Evolutionary conservation across 305 asterid genomes (phyloP).

Genomic region (Fraxinus xanthoxyloides): DNA sequence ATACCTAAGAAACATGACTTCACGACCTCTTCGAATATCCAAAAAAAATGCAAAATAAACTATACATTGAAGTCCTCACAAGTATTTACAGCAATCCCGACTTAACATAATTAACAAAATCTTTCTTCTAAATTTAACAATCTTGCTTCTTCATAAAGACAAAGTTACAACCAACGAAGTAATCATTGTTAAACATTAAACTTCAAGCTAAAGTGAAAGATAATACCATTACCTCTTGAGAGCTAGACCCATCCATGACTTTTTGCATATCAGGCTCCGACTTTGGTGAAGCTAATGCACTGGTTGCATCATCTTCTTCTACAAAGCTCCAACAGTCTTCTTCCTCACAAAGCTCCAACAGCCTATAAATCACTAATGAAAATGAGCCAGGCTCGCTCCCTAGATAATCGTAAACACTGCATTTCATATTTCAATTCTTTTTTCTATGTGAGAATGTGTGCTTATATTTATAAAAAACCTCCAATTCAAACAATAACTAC

Average conservation of each 20-base stretch:
- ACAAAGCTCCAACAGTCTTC: constrained; percentile 80
- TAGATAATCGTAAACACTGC: constrained; percentile 30
- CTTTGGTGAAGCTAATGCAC: constrained; percentile 79
- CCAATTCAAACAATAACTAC: neutral
- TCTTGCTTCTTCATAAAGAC: neutral
- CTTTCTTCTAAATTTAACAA: neutral
- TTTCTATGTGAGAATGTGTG: neutral
- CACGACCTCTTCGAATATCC: too few relatives aligned
- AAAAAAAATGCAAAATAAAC: too few relatives aligned
- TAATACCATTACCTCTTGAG: constrained; percentile 53
- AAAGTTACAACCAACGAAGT: neutral
- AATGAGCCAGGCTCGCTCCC: constrained; percentile 78
- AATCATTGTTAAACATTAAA: neutral
- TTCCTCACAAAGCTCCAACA: constrained; percentile 84
- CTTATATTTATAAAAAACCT: neutral
- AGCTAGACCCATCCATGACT: constrained; percentile 42
- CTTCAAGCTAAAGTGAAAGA: constrained; percentile 2
- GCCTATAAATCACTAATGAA: constrained; percentile 71
- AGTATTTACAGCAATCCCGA: neutral
- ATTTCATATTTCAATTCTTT: constrained; percentile 5
- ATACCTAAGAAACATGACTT: too few relatives aligned
- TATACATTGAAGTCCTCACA: neutral
- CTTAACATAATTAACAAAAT: neutral
- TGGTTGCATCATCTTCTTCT: constrained; percentile 99
- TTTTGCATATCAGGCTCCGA: constrained; percentile 72